phyloP scores from a whole-genome alignment of 2,329 filamentous ascomycete genomes.

The Arthrobotrys conoides region DNA sequence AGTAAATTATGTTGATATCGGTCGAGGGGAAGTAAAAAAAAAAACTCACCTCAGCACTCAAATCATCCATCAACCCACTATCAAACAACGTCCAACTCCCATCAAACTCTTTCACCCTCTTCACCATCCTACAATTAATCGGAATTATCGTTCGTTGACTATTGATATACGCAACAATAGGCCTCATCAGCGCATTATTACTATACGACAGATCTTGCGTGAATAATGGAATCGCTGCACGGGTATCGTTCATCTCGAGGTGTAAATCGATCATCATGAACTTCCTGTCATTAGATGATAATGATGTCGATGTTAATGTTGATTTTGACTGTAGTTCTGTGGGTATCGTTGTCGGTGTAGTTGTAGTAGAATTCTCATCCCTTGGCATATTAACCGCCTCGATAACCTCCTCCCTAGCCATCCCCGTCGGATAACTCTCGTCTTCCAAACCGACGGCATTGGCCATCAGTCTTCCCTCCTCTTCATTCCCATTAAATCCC shows the following conservation, averaged over 20 bases:
- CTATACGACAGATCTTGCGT: constrained; percentile 92
- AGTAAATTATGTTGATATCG: neutral
- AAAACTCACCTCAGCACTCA: constrained; percentile 80
- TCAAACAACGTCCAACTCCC: constrained; percentile 96
- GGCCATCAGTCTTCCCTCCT: neutral
- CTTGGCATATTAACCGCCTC: constrained; percentile 14
- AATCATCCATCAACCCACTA: constrained; percentile 91
- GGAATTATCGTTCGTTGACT: constrained; percentile 95
- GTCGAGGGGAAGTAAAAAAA: neutral
- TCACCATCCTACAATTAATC: constrained; percentile 93
- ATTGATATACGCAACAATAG: constrained; percentile 98
- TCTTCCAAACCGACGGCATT: constrained; percentile 23
- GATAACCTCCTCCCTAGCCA: constrained; percentile 35
- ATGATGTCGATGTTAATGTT: constrained; percentile 4
- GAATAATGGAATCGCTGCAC: constrained; percentile 92
- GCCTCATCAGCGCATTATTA: constrained; percentile 93
- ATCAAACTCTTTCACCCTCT: constrained; percentile 88
- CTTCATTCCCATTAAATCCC: constrained; percentile 41
- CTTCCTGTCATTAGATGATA: constrained; percentile 49
- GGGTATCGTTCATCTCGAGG: constrained; percentile 95
- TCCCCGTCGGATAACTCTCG: constrained; percentile 27
- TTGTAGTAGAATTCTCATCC: neutral
- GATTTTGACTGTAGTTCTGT: constrained; percentile 7
- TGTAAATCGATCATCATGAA: constrained; percentile 88
- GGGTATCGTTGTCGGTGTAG: neutral